Percentiles rank a stretch among this genome's conserved stretches.
phyloP scores from a whole-genome alignment of 2,329 filamentous ascomycete species.

The Diaporthe humulicola region DNA sequence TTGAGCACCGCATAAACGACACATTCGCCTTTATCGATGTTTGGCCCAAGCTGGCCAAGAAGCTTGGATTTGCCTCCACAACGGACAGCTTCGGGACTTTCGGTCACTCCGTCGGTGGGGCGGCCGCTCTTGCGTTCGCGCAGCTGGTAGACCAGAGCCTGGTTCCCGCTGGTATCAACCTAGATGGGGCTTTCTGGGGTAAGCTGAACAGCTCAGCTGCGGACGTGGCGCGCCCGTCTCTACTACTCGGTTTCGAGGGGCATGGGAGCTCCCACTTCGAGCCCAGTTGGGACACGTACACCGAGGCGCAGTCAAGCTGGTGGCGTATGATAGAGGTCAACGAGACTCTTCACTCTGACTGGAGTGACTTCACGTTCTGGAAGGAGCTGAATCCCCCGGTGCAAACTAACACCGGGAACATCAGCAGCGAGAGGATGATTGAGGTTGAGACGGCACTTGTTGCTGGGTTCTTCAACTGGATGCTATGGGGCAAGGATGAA shows the following conservation, averaged over 20 bases:
- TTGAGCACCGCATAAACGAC: constrained; percentile 32
- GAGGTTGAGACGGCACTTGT: constrained; percentile 26
- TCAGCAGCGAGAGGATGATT: constrained; percentile 22
- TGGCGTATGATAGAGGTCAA: constrained; percentile 41
- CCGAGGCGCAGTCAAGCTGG: constrained; percentile 42
- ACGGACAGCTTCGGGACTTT: constrained; percentile 31
- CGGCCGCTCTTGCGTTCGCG: constrained; percentile 19
- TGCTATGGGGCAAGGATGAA: background rate
- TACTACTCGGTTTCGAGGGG: constrained; percentile 23
- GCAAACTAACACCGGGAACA: background rate
- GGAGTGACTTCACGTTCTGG: constrained; percentile 45
- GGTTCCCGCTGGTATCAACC: constrained; percentile 27
- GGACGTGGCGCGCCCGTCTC: constrained; percentile 17
- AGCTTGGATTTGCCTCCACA: constrained; percentile 10
- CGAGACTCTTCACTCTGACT: constrained; percentile 43
- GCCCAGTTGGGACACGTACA: constrained; percentile 42
- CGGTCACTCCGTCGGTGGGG: constrained; percentile 37
- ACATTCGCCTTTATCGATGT: constrained; percentile 30
- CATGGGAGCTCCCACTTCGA: constrained; percentile 22
- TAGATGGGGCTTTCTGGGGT: constrained; percentile 14
- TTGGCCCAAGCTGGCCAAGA: constrained; percentile 28
- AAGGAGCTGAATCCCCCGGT: constrained; percentile 28
- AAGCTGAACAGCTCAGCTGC: background rate
- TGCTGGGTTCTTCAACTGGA: constrained; percentile 33
- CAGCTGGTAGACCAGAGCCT: background rate